Base-by-base conservation (phyloP, 2,329 filamentous ascomycete species). In the Aspergillus fischeri region DNA sequence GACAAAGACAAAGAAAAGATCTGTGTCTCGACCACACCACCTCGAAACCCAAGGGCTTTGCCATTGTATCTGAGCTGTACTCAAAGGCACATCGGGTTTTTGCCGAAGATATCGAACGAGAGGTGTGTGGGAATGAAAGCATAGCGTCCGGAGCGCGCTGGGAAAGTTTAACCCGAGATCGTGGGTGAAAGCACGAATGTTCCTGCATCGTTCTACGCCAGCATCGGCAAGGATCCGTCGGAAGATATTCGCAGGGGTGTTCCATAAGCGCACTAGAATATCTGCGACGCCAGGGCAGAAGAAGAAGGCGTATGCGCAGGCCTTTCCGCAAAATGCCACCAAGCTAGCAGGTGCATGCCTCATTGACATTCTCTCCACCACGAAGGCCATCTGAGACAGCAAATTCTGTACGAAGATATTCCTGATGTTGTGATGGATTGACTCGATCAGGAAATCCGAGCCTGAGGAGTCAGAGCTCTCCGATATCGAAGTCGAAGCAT, bases 301-400 rank as follows among this genome's bases (percentile, higher is more conserved):
- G 76, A 93, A 94, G 74, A 96, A 96, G 29, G 91, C 92, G 73
- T 95, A 96, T 1, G 92, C 92, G 68, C 90, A 93, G 3, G 91
- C 90, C 74, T 94, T 95, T 58, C 91, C 92, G 54, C 90, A 91
- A 70, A 96, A 96, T 29, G 89, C 88, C 57, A 96, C 90, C 57
- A 92, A 73, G 64, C 85, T 88, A 44, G 85, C 84, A 42, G 85
- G 83, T 9, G 86, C 85, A 67, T 91, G 88, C 51, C 90, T 85
- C 66, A 90, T 79, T 17, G 90, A 92, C 86, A 96, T 89, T 70
- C 91, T 93, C 54, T 94, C 90, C 6, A 96, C 87, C n/a, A 92
- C 89, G 62, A 94, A 89, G 1, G 84, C 81, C 85, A 96, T 89
- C 68, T 96, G 92, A 42, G 88, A 86, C 45, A 91, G 81, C 32